Evolutionary conservation across 345 rosid species (phyloP).

Genomic region (Turritis glabra): DNA sequence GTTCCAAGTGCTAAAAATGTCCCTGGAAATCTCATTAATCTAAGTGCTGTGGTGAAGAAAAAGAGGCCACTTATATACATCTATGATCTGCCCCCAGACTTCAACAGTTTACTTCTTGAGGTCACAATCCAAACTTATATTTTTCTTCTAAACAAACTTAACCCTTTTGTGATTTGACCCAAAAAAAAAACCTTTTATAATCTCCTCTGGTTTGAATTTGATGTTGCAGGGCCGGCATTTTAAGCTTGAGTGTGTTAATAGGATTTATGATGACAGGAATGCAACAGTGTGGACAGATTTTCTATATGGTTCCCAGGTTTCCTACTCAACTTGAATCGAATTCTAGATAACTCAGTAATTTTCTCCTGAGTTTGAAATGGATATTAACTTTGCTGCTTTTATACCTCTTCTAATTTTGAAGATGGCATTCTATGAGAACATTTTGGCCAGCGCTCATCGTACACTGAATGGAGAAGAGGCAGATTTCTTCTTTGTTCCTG

Average conservation of each 20-base stretch:
- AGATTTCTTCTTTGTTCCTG: conserved; percentile 95
- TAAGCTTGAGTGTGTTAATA: conserved; percentile 83
- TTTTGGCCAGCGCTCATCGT: conserved; percentile 76
- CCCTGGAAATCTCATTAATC: conserved; percentile 48
- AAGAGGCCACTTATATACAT: conserved; percentile 90
- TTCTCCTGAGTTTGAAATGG: not conserved
- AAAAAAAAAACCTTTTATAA: too few species aligned
- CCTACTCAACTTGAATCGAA: not conserved
- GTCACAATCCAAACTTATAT: conserved; percentile 45
- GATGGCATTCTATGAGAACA: conserved; percentile 95
- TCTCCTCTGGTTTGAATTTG: conserved; percentile 27
- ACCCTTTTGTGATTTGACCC: too few species aligned
- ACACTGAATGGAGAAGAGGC: conserved; percentile 96
- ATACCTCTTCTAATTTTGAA: conserved; percentile 35
- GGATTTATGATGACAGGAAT: conserved; percentile 78
- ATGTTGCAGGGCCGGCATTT: conserved; percentile 82
- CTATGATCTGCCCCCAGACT: conserved; percentile 92
- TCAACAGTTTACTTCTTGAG: conserved; percentile 95
- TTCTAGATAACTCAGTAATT: not conserved
- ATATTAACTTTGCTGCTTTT: not conserved
- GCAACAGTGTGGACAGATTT: conserved; percentile 88
- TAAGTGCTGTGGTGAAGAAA: conserved; percentile 68
- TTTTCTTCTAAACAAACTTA: too few species aligned
- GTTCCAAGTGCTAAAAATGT: conserved; percentile 47
- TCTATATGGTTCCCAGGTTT: conserved; percentile 92